These are phyloP conservation scores for Arabidopsis thaliana DNA, from an alignment of 345 rosid genomes.

Conservation along the genomic window TAIR10.1 NC_003075.7:10200501-10201000, in stretches of 20 bases:
- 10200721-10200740: slow-evolving; percentile 10
- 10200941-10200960: slow-evolving; percentile 3
- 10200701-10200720: slow-evolving; percentile 45
- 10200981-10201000: slow-evolving; percentile 80
- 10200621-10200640: slow-evolving; percentile 87
- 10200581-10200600: slow-evolving; percentile 15
- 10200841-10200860: slow-evolving; percentile 84
- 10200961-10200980: slow-evolving; percentile 85
- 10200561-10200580: background rate
- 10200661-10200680: slow-evolving; percentile 89
- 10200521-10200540: background rate
- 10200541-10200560: background rate
- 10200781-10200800: slow-evolving; percentile 93
- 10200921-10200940: background rate
- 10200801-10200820: slow-evolving; percentile 86
- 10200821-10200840: slow-evolving; percentile 84
- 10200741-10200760: background rate
- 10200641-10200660: slow-evolving; percentile 73
- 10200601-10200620: slow-evolving; percentile 8
- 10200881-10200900: slow-evolving; percentile 64
- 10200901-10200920: background rate
- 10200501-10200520: background rate
- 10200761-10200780: slow-evolving; percentile 31
- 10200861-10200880: slow-evolving; percentile 82
- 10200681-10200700: slow-evolving; percentile 99